Evolutionary conservation across 1,139 yeast genomes (phyloP).

Genomic region (Taphrina sp.): DNA sequence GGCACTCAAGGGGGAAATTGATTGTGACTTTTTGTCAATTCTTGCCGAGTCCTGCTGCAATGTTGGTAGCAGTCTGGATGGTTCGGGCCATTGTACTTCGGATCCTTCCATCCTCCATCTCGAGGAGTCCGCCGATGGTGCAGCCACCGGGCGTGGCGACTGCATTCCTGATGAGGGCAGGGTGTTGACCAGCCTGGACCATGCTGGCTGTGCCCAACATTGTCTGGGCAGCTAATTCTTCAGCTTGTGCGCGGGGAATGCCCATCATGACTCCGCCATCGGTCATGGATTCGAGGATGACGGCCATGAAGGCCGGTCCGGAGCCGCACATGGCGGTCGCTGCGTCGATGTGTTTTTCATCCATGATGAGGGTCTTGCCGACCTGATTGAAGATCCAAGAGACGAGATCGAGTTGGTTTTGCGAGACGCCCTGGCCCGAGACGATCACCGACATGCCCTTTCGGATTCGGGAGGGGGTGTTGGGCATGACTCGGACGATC

Average conservation of each 20-base stretch:
- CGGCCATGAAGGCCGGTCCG: slow-evolving; percentile 90
- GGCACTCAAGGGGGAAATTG: too few species aligned
- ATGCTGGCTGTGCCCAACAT: slow-evolving; percentile 93
- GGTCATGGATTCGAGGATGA: slow-evolving; percentile 85
- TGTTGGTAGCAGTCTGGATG: slow-evolving; percentile 82
- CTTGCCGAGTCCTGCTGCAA: slow-evolving; percentile 73
- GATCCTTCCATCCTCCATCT: slow-evolving; percentile 87
- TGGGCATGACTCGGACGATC: slow-evolving; percentile 94
- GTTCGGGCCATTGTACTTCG: slow-evolving; percentile 85
- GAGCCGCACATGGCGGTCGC: slow-evolving; percentile 95
- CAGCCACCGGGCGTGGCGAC: slow-evolving; percentile 99
- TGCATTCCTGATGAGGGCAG: slow-evolving; percentile 82
- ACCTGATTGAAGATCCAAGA: slow-evolving; percentile 65
- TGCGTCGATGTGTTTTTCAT: slow-evolving; percentile 87
- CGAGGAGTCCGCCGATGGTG: slow-evolving; percentile 90
- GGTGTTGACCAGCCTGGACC: slow-evolving; percentile 65
- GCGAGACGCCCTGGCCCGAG: slow-evolving; percentile 52
- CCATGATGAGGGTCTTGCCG: slow-evolving; percentile 48
- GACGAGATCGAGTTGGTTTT: slow-evolving; percentile 55
- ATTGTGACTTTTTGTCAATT: too few species aligned
- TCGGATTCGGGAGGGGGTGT: slow-evolving; percentile 86
- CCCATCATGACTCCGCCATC: slow-evolving; percentile 98
- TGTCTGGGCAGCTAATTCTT: slow-evolving; percentile 86
- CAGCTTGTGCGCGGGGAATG: slow-evolving; percentile 78
- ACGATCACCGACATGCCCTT: slow-evolving; percentile 88